Base-by-base conservation (phyloP, 495 filamentous ascomycete species). In the Aspergillus nanangensis region DNA sequence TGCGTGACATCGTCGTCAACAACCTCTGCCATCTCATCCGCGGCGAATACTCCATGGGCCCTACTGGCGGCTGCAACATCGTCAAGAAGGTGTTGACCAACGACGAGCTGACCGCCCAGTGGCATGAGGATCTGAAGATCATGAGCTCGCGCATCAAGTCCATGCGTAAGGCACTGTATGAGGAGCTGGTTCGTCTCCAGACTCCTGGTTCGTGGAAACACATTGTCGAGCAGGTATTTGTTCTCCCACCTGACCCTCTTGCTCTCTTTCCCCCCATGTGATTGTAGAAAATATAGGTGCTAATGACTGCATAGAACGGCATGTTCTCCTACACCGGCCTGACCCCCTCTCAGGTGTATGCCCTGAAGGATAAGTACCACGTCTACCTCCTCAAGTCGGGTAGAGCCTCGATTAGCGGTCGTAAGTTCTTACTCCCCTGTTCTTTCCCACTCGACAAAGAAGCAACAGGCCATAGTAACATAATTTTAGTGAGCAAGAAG, bases 251-350 rank as follows among this genome's bases (percentile, higher is more conserved):
- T 15, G 10, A 22, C 18, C 27, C 7, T 18, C 31, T 21, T 10
- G 10, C 4, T 21, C 17, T 29, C 1, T 29, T 45, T 15, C 25
- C 21, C 31, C 40, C 25, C 14, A 15, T 24, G 31, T 34, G 10
- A 37, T 15, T 9, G 13, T 9, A 38, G 22, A 50, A 35, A 43
- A 55, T 36, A 52, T 51, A n/a, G n/a, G n/a, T n/a, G n/a, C 25
- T 34, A 38, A 35, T 41, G 25, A 24, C 41, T 27, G 24, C 41
- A n/a, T 41, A 77, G 70, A 75, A 67, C 41, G 74, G 74, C 24
- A 77, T 77, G 74, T 77, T 77, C 52, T 74, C 70, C 33, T 74
- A 74, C 58, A 76, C 72, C 17, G 71, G 71, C 33, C 57, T 75
- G 3, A 69, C 66, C 33, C 62, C 64, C 21, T 61, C 65, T 31